phyloP scores from a whole-genome alignment of 1,284 basidiomycete genomes.

The Malassezia nana region DNA sequence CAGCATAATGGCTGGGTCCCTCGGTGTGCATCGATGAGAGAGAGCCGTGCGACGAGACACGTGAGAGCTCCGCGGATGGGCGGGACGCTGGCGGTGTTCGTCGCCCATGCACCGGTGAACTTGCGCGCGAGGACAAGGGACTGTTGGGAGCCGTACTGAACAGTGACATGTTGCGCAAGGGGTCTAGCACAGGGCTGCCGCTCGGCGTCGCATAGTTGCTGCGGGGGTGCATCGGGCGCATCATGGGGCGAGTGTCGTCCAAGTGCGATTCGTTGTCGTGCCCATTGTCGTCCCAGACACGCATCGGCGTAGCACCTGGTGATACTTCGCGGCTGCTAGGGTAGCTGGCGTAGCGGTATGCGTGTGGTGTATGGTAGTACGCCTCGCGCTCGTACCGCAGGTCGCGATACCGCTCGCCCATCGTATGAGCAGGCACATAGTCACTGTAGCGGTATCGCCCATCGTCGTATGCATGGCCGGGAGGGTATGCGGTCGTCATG shows the following conservation, averaged over 20 bases:
- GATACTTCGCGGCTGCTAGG: constrained; percentile 16
- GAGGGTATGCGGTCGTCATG: neutral
- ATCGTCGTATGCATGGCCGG: neutral
- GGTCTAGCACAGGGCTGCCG: constrained; percentile 44
- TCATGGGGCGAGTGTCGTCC: constrained; percentile 7
- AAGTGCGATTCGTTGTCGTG: constrained; percentile 36
- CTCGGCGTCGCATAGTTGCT: constrained; percentile 40
- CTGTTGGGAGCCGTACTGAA: constrained; percentile 44
- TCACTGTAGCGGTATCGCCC: constrained; percentile 7
- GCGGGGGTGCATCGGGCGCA: neutral
- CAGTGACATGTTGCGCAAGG: constrained; percentile 43
- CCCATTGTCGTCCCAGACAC: constrained; percentile 18
- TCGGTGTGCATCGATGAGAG: constrained; percentile 21
- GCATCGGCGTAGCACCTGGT: constrained; percentile 2
- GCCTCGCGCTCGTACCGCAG: constrained; percentile 12
- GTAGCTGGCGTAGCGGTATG: constrained; percentile 21
- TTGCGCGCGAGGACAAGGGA: constrained; percentile 35
- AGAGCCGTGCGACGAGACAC: constrained; percentile 21
- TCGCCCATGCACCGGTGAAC: constrained; percentile 30
- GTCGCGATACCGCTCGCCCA: constrained; percentile 8
- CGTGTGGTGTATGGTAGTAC: constrained; percentile 10
- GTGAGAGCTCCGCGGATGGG: constrained; percentile 16
- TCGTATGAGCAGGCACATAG: neutral
- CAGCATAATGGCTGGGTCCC: constrained; percentile 37
- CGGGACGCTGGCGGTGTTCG: neutral